Base-by-base conservation (phyloP, 2,329 filamentous ascomycete genomes). In the Aspergillus novofumigatus region DNA sequence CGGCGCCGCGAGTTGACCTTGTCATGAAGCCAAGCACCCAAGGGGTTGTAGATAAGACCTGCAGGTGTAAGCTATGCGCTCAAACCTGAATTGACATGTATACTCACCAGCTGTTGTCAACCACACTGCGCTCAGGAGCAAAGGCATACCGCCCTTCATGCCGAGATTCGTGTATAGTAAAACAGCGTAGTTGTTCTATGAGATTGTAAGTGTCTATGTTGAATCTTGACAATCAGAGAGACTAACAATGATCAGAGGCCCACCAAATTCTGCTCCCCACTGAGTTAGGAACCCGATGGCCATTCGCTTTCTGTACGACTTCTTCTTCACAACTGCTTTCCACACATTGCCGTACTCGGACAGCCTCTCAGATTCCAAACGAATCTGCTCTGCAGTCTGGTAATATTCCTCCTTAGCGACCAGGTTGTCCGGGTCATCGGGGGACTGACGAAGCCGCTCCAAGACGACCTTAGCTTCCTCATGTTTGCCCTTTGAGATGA, bases 251-350 rank as follows among this genome's bases (percentile, higher is more conserved):
- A 82, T 78, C 0, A 82, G 69, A 10, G 79, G 78, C 0, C 80
- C 80, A n/a, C 75, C 78, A 62, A 81, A 82, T 53, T 82, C 79
- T 1, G 80, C 79, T 23, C 79, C 80, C 78, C 79, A 82, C 60
- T 81, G 80, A 0, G 79, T 82, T 38, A 82, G 66, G 58, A 82
- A 82, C 0, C 79, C 79, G 45, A 82, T 79, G 1, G 75, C 70
- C 78, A 82, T 80, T 0, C 80, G 71, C 69, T 80, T 82, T 20
- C 80, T 70, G 59, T 81, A 80, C 8, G 77, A 78, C 57, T 72
- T 74, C 64, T 78, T 80, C 62, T 74, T 76, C 23, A 79, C n/a
- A 0, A 80, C 72, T 0, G 78, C 78, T 41, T 66, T 75, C 77
- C 78, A 80, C 0, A 76, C 72, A 1, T 65, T 75, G n/a, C 75